A percentile compares a stretch with the other conserved stretches of the same genome.
Evolutionary conservation across 768 basidiomycete species (phyloP).

Genomic region (Gyrodon lividus): DNA sequence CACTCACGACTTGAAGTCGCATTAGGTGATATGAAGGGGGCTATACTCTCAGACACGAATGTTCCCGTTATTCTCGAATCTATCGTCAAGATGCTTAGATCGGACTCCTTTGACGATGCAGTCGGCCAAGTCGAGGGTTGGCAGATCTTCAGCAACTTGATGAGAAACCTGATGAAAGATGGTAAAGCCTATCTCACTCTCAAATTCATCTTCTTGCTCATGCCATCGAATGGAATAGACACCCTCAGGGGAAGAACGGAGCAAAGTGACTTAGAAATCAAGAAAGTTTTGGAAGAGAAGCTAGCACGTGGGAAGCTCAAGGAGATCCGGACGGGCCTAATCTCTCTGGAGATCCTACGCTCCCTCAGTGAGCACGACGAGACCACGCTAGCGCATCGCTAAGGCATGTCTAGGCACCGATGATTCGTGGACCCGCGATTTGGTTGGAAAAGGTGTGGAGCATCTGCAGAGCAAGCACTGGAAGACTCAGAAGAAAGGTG

Average conservation of each 20-base stretch:
- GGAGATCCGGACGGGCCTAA: slow-evolving; percentile 5
- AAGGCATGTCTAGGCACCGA: neutral
- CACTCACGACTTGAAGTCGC: neutral
- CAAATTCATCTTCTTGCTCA: neutral
- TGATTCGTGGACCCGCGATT: neutral
- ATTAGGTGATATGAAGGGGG: slow-evolving; percentile 1
- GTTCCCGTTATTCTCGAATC: too few species aligned
- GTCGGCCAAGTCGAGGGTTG: slow-evolving; percentile 20
- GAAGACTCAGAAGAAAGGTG: neutral
- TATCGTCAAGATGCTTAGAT: slow-evolving; percentile 23
- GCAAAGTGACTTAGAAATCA: neutral
- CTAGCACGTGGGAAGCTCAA: neutral
- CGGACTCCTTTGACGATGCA: slow-evolving; percentile 27
- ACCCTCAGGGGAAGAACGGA: slow-evolving; percentile 1
- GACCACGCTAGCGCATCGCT: neutral
- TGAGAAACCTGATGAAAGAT: neutral
- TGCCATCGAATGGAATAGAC: neutral
- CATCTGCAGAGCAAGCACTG: neutral
- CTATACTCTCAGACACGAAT: neutral
- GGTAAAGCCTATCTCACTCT: neutral
- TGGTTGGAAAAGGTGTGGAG: neutral
- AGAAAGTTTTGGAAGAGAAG: neutral
- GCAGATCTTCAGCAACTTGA: slow-evolving; percentile 13
- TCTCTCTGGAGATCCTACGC: slow-evolving; percentile 5
- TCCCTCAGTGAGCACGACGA: neutral